phyloP scores from a whole-genome alignment of 2,329 filamentous ascomycete species.

The Pseudocercospora eumusae region DNA sequence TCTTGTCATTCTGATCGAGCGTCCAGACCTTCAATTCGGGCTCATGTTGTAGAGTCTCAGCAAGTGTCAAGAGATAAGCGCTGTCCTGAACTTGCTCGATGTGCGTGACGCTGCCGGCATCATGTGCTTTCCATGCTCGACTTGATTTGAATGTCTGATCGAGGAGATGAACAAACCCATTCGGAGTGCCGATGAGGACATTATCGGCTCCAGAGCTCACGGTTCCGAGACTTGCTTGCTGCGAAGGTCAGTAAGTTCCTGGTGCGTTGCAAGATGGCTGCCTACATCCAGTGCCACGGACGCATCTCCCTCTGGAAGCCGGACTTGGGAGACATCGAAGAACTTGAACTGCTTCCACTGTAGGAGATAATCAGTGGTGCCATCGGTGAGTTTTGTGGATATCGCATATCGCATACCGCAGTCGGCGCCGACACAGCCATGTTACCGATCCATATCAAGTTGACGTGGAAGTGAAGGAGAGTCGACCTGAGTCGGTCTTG shows the following conservation, averaged over 20 bases:
- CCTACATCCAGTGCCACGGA: slow-evolving; percentile 47
- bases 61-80: slow-evolving; percentile 78
- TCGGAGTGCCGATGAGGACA: slow-evolving; percentile 81
- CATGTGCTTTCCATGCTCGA: slow-evolving; percentile 83
- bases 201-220: slow-evolving; percentile 85
- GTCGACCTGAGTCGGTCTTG: not conserved
- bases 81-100: slow-evolving; percentile 91
- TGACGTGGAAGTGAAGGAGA: not conserved
- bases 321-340: slow-evolving; percentile 90
- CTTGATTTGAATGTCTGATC: slow-evolving; percentile 84
- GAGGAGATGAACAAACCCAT: slow-evolving; percentile 85
- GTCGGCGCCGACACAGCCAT: slow-evolving; percentile 10
- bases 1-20: slow-evolving; percentile 89
- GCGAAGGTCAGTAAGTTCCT: slow-evolving; percentile 25
- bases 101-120: slow-evolving; percentile 77
- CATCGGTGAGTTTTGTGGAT: too few relatives aligned
- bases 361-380: slow-evolving; percentile 9
- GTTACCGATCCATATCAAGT: slow-evolving; percentile 33
- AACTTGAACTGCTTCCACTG: slow-evolving; percentile 99
- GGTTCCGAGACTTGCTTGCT: slow-evolving; percentile 70
- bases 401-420: not conserved
- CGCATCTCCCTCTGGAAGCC: slow-evolving; percentile 75
- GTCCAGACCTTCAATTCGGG: slow-evolving; percentile 97
- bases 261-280: not conserved
- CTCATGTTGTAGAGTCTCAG: slow-evolving; percentile 84